Evolutionary conservation across 2,329 filamentous ascomycete genomes (phyloP).

Genomic region (Verticillium longisporum): DNA sequence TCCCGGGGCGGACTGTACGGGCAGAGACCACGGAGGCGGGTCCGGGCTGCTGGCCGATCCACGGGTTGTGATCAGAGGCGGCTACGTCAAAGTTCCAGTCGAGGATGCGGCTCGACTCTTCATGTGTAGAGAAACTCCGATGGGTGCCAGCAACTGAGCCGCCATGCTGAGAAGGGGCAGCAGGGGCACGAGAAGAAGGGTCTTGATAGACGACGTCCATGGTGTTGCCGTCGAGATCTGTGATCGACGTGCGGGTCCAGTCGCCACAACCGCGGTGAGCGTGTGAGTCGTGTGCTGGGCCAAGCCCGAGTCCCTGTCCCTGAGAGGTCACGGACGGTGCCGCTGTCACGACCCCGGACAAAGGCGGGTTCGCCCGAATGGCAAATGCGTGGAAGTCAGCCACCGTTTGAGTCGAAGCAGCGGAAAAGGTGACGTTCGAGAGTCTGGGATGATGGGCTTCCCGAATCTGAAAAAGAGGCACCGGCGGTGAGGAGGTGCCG

Average conservation of each 20-base stretch:
- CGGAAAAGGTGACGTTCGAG: constrained; percentile 58
- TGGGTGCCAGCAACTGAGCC: constrained; percentile 23
- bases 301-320: background rate
- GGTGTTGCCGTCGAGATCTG: constrained; percentile 77
- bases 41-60: constrained; percentile 7
- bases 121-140: constrained; percentile 26
- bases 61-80: constrained; percentile 13
- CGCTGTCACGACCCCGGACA: background rate
- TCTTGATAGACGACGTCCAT: constrained; percentile 66
- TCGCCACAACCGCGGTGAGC: constrained; percentile 14
- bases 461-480: constrained; percentile 37
- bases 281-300: background rate
- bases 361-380: constrained; percentile 47
- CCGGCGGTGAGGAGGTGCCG: constrained; percentile 26
- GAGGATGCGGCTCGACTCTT: constrained; percentile 36
- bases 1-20: constrained; percentile 10
- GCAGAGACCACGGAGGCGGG: constrained; percentile 8
- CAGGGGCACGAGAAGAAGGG: constrained; percentile 19
- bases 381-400: constrained; percentile 66
- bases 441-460: constrained; percentile 31
- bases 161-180: constrained; percentile 24
- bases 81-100: constrained; percentile 43
- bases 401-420: constrained; percentile 58
- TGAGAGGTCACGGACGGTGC: background rate
- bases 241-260: constrained; percentile 48